These are phyloP conservation scores for Dalechampia spathulata DNA, from an alignment of 441 rosid species.

Conservation along the genomic window DNA sequence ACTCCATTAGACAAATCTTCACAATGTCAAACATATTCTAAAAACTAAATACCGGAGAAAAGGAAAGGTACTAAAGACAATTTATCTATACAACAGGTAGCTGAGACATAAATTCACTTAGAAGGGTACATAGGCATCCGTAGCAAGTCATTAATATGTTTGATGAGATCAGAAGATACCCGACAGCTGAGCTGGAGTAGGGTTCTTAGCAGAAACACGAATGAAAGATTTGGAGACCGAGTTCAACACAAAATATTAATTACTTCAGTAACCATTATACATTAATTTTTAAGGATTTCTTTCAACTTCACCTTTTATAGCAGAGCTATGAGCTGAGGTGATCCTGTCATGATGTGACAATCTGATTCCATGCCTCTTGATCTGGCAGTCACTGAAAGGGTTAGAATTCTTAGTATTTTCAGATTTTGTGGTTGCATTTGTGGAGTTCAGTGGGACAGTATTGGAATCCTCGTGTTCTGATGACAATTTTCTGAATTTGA, in stretches of 20 bases:
- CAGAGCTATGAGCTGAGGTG: conserved; percentile 78
- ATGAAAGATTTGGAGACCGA: background rate
- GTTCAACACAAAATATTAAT: background rate
- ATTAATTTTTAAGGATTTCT: background rate
- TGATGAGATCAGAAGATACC: background rate
- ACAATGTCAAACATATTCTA: background rate
- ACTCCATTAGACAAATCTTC: background rate
- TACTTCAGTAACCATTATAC: background rate
- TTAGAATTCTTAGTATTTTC: conserved; percentile 14
- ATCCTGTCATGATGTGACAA: conserved; percentile 38
- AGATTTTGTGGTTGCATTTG: conserved; percentile 16
- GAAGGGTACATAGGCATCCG: background rate
- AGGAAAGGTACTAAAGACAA: background rate
- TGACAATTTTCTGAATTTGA: conserved; percentile 33
- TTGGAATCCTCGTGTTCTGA: conserved; percentile 17
- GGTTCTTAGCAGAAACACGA: background rate
- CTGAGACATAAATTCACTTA: background rate
- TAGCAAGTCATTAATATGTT: background rate
- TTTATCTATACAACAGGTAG: background rate
- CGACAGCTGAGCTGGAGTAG: background rate
- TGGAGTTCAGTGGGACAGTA: conserved; percentile 12
- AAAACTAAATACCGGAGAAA: background rate
- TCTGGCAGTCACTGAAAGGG: conserved; percentile 23
- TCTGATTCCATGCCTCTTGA: conserved; percentile 31
- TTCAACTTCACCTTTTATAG: conserved; percentile 64